Conservation (phyloP, 768 basidiomycete species). For the Arthromyces matolae region DNA sequence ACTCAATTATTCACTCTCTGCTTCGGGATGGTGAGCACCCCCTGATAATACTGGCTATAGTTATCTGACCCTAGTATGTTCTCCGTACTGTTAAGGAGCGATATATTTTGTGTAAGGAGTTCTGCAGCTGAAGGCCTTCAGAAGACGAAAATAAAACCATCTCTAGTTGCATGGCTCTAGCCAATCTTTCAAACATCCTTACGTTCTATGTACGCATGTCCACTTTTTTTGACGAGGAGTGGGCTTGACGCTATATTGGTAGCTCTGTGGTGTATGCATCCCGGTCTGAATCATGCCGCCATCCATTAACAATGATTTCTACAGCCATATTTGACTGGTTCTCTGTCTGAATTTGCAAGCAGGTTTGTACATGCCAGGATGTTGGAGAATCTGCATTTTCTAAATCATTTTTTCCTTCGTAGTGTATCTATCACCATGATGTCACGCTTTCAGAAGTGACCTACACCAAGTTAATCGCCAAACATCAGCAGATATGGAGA, state of each 20-base stretch:
- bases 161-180: slow-evolving; percentile 43
- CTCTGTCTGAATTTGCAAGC: not conserved
- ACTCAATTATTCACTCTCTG: slow-evolving; percentile 38
- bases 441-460: not conserved
- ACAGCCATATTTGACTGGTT: not conserved
- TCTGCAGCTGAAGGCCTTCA: not conserved
- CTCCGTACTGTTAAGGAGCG: slow-evolving; percentile 47
- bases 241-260: not conserved
- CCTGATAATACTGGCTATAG: not conserved
- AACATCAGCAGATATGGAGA: no score
- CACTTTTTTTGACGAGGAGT: not conserved
- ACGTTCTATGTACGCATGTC: not conserved
- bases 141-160: not conserved
- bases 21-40: slow-evolving; percentile 44
- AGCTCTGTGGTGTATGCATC: not conserved
- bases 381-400: no score
- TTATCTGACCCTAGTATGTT: not conserved
- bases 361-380: not conserved
- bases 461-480: no score
- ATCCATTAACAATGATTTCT: not conserved
- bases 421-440: not conserved
- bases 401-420: not conserved
- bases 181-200: slow-evolving; percentile 1
- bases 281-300: not conserved
- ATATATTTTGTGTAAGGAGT: slow-evolving; percentile 51